Percentiles rank a stretch among this genome's conserved stretches.
phyloP scores from a whole-genome alignment of 495 filamentous ascomycete genomes.

The Aspergillus affinis region DNA sequence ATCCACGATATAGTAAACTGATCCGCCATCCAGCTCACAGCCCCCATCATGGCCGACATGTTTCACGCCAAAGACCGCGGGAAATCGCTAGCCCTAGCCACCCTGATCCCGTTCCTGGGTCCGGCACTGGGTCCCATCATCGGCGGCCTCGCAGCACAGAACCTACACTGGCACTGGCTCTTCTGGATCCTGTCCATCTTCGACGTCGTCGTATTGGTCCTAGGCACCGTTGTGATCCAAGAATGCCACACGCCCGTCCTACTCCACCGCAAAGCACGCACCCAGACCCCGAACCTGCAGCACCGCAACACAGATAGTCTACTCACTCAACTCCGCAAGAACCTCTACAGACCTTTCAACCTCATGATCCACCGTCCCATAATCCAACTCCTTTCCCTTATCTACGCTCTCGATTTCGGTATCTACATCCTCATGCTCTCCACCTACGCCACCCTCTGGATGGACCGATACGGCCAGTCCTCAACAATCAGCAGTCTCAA shows the following conservation, averaged over 20 bases:
- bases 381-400: conserved; percentile 1
- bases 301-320: not conserved
- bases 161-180: conserved; percentile 58
- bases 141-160: conserved; percentile 50
- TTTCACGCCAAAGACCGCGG: conserved; percentile 7
- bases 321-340: not conserved
- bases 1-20: not conserved
- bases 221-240: not conserved
- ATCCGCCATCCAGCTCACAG: not conserved
- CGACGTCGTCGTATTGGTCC: not conserved
- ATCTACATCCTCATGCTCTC: conserved; percentile 16
- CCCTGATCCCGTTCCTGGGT: conserved; percentile 2
- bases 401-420: conserved; percentile 8
- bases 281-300: not conserved
- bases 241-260: conserved; percentile 3
- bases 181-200: conserved; percentile 31
- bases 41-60: conserved; percentile 7
- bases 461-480: conserved; percentile 53
- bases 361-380: conserved; percentile 1
- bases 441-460: conserved; percentile 63
- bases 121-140: conserved; percentile 40
- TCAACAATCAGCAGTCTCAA: conserved; percentile 61
- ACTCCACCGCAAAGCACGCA: not conserved
- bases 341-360: not conserved
- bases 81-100: conserved; percentile 5